Base-by-base conservation (phyloP, 2,329 filamentous ascomycete genomes). In the Ambrosiella beaveri region DNA sequence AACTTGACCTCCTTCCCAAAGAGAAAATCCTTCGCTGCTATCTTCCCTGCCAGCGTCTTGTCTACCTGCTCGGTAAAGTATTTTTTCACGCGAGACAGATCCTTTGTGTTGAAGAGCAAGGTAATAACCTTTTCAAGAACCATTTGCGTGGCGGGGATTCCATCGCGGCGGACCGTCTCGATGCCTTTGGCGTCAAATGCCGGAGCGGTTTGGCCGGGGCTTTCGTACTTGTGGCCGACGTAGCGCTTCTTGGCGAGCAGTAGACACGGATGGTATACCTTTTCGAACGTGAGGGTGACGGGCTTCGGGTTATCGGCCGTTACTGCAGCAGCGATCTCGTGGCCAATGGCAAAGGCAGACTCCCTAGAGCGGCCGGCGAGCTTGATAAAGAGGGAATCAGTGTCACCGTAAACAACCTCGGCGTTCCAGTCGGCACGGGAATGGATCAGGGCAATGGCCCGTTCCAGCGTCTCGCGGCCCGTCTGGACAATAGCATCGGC, bases 161-260 rank as follows among this genome's bases (percentile, higher is more conserved):
- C 93, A 67, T 98, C 93, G 54, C 93, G 81, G 1, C 94, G 83
- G 7, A 98, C 91, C 0, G 94, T 98, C 73, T 98, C 94, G 62
- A 97, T 98, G 37, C 94, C 93, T 69, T 98, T 98, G 59, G 93
- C 94, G 67, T 98, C 94, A 63, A 97, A 97, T 1, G 95, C 86
- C 0, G 93, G 91, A 63, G 83, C 81, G 7, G 68, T 73, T 66
- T 98, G 93, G 13, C 78, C 74, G 41, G 78, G 79, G 63, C 76
- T 80, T 67, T 98, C 93, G 71, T 94, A 98, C 68, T 95, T 96
- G 75, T 95, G 96, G 5, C 94, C 94, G 3, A 97, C 94, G 65
- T 98, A 98, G 58, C 93, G 85, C 68, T 98, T 98, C 73, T 98
- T 98, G 15, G 94, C 89, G 0, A 98, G 77, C 3, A 98, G 76